A percentile compares a stretch with the other conserved stretches of the same genome.
Evolutionary conservation across 2,329 filamentous ascomycete species (phyloP).

Genomic region (Aspergillus sp.): DNA sequence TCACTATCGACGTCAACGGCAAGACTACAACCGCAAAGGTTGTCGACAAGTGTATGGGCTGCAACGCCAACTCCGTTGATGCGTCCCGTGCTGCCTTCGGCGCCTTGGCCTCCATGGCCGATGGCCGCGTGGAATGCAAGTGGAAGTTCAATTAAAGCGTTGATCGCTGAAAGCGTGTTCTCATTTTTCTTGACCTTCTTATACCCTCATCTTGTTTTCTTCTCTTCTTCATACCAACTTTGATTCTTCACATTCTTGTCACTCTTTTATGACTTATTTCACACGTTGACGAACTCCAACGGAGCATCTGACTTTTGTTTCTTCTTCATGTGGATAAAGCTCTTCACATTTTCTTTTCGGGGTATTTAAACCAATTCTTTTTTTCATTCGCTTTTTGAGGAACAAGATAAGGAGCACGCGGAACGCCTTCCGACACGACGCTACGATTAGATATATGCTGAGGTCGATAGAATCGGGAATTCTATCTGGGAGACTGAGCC

Average conservation of each 20-base stretch:
- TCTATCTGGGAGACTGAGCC: not conserved
- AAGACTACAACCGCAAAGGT: constrained; percentile 59
- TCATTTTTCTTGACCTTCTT: constrained; percentile 19
- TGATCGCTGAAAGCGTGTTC: constrained; percentile 21
- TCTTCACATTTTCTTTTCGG: not conserved
- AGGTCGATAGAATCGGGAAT: not conserved
- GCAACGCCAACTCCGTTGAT: constrained; percentile 58
- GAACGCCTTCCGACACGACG: not conserved
- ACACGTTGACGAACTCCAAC: not conserved
- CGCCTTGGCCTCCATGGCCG: constrained; percentile 43
- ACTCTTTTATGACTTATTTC: not conserved
- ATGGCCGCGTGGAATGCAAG: constrained; percentile 44
- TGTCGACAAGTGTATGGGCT: constrained; percentile 76
- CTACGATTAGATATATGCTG: not conserved
- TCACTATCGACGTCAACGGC: constrained; percentile 64
- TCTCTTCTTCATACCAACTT: constrained; percentile 4
- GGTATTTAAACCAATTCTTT: constrained; percentile 6
- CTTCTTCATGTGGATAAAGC: constrained; percentile 5
- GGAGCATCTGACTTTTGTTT: not conserved
- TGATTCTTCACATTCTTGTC: not conserved
- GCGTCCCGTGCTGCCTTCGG: constrained; percentile 58
- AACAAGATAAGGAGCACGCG: not conserved
- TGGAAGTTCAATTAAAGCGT: constrained; percentile 40
- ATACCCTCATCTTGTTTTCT: constrained; percentile 2
- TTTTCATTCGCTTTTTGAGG: not conserved